Percentiles rank a stretch among this genome's conserved stretches.
These are phyloP conservation scores for Phytophthora megakarya DNA, from an alignment of 352 stramenopile genomes.

Conservation along the genomic window DNA sequence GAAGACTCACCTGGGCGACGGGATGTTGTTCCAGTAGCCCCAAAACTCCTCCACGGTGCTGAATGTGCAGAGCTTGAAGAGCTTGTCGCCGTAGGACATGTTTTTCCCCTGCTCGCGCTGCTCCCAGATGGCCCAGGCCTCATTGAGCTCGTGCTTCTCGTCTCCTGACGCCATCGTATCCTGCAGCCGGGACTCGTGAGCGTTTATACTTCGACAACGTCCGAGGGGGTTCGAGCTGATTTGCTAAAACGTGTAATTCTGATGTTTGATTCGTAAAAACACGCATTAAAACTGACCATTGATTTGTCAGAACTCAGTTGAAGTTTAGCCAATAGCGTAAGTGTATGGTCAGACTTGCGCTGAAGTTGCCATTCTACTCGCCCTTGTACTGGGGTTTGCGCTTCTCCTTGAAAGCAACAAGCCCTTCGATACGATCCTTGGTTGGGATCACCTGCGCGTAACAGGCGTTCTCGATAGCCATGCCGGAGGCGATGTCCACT, in stretches of 20 bases:
- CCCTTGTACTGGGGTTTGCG: conserved; percentile 91
- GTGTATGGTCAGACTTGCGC: too few species aligned
- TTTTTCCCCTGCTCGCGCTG: conserved; percentile 78
- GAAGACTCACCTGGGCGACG: conserved; percentile 70
- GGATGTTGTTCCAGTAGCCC: conserved; percentile 92
- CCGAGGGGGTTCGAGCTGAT: conserved; percentile 21
- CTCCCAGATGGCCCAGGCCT: conserved; percentile 88
- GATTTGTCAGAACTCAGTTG: not conserved
- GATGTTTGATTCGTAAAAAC: conserved; percentile 8
- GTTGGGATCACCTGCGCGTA: conserved; percentile 93
- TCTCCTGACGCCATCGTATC: conserved; percentile 52
- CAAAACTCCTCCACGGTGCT: conserved; percentile 90
- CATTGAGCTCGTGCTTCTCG: conserved; percentile 80
- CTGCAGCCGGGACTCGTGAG: not conserved
- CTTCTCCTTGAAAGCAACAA: conserved; percentile 93
- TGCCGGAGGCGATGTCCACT: conserved; percentile 80
- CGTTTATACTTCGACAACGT: conserved; percentile 5
- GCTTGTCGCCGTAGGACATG: conserved; percentile 85
- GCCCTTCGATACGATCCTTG: conserved; percentile 92
- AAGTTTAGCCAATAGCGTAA: not conserved
- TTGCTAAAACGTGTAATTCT: conserved; percentile 16
- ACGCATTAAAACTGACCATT: not conserved
- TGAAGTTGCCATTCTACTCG: conserved; percentile 49
- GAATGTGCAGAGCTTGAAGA: conserved; percentile 89
- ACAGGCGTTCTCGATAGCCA: conserved; percentile 92